Evolutionary conservation across 2,329 filamentous ascomycete species (phyloP).

Genomic region (Colletotrichum sp.): DNA sequence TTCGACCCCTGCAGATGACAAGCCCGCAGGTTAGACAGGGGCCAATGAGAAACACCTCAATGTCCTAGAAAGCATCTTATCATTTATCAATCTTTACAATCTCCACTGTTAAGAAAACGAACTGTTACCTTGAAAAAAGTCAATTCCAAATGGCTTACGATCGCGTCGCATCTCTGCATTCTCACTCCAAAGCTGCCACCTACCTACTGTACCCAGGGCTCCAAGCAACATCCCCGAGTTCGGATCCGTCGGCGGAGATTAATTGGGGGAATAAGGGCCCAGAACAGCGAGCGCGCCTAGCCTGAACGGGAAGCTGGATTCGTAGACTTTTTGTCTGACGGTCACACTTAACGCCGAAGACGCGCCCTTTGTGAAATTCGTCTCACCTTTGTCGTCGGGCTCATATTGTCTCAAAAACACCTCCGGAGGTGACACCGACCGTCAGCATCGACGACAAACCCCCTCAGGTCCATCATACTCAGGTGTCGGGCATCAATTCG

Average conservation of each 20-base stretch:
- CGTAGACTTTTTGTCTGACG: neutral
- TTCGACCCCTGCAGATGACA: neutral
- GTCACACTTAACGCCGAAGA: neutral
- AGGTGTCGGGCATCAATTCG: neutral
- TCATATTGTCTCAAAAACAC: neutral
- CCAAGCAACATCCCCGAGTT: neutral
- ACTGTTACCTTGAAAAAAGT: neutral
- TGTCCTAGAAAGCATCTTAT: neutral
- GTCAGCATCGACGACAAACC: neutral
- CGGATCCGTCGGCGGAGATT: neutral
- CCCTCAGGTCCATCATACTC: fast-evolving
- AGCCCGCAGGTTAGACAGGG: neutral
- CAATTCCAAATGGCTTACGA: neutral
- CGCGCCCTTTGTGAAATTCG: neutral
- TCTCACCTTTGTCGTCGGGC: neutral
- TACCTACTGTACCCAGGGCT: neutral
- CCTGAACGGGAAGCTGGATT: neutral
- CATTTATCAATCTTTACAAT: neutral
- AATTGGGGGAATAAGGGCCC: neutral
- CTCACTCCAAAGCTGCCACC: neutral
- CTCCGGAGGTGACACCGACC: neutral
- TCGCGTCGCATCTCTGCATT: neutral
- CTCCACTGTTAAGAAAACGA: neutral
- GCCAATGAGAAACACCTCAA: neutral
- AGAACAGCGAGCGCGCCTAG: neutral